Base-by-base conservation (phyloP, 768 basidiomycete species). In the Cytidiella melzeri region DNA sequence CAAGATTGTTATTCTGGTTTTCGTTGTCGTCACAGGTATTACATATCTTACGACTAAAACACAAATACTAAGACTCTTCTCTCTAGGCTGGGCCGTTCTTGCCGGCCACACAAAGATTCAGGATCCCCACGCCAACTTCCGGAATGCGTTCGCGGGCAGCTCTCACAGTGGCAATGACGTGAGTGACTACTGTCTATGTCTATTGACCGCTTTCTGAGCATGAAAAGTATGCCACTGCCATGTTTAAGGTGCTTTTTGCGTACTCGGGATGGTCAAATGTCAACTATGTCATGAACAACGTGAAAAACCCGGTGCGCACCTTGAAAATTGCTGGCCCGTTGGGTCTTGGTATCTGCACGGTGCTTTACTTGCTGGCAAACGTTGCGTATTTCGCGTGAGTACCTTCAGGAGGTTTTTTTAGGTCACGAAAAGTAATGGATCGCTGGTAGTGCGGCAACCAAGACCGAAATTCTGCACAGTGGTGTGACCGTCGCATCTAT, bases 251-350 rank as follows among this genome's bases (percentile, higher is more conserved):
- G 19, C 63, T 81, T 18, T 66, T 69, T 47, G 59, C 72, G 1
- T 76, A 73, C 48, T 36, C 59, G 1, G 79, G 79, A 4, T 80
- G 80, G 79, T 75, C 74, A 2, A 75, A 73, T 40, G 73, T 76
- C 21, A 80, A 80, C 56, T 78, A 77, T 46, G 79, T 81, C 5
- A 62, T 82, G 48, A 81, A 80, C 62, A 78, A 81, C 9, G 78
- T 83, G 45, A 75, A 73, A 52, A 66, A 81, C 55, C 80, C 80
- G 0, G 69, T 80, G 2, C 72, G 76, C 39, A 83, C 81, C 5
- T 72, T 83, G 45, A 79, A 78, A 61, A 79, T 81, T 28, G 79
- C 80, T 0, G 80, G 76, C 2, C 80, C 79, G 0, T 73, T 81
- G n/a, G 80, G 79, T 1, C 62, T 81, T 11, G 69, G 73, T 4